Percentiles rank a stretch among this genome's conserved stretches.
Conservation (phyloP, 306 rosid genomes). For the Quercus robur region DNA sequence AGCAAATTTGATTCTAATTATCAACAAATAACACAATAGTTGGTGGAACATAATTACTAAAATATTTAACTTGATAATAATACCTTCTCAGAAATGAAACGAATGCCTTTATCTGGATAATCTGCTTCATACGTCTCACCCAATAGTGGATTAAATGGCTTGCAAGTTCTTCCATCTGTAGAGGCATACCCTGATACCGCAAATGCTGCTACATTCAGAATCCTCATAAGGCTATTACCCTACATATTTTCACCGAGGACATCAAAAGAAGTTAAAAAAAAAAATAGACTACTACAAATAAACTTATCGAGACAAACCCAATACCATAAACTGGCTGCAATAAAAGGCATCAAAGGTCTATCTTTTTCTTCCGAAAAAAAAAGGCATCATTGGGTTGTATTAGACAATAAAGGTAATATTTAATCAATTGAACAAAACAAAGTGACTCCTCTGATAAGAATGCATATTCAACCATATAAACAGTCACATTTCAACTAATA, state of each 20-base stretch:
- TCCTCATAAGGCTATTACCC: conserved; percentile 83
- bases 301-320: background rate
- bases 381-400: background rate
- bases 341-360: background rate
- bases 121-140: conserved; percentile 98
- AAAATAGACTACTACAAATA: background rate
- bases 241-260: conserved; percentile 26
- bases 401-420: background rate
- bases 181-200: conserved; percentile 92
- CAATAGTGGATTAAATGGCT: conserved; percentile 91
- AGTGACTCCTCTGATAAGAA: background rate
- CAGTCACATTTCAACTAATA: background rate
- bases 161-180: conserved; percentile 82
- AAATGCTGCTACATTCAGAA: conserved; percentile 87
- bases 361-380: background rate
- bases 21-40: background rate
- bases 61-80: background rate
- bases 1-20: conserved; percentile 4
- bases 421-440: background rate
- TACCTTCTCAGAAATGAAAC: conserved; percentile 93
- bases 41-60: background rate
- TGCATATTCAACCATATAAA: background rate
- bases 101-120: conserved; percentile 81
- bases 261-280: background rate
- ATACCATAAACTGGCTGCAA: background rate